Evolutionary conservation across 2,329 filamentous ascomycete species (phyloP), one percentile per base, ranked within the genome.

Genomic region (Fusarium cyanostomum): DNA sequence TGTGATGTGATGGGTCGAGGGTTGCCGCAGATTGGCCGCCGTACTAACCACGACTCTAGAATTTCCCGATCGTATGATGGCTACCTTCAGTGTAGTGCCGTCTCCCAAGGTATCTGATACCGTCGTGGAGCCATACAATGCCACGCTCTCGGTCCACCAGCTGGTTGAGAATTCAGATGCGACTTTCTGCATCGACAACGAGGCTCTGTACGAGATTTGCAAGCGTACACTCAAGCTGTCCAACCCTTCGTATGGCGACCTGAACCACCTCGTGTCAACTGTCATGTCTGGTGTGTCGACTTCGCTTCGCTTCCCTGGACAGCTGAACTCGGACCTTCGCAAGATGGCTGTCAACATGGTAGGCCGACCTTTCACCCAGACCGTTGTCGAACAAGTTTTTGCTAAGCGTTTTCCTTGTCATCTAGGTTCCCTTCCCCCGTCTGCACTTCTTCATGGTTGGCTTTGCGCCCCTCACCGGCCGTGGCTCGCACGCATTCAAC

Each of bases 371-470:
- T 13, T 21, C 8, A 38, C 15, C 10, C 35, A 15, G 35, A 16
- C 7, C 35, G 7, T 11, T 38, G 15, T 15, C 35, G 7, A 15
- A 38, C 35, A 16, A n/a, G n/a, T 38, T 38, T 11, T 38, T 9
- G 35, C 35, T 38, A 38, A 38, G 7, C 18, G 15, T 38, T 38
- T 21, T 6, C 21, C 21, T 6, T 21, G n/a, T 27, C 37, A 21
- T 41, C 18, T 41, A 41, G 37, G 24, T 99, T 82, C 94, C 94
- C 66, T 99, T 99, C 91, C 94, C 94, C 72, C 94, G 94, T 92
- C 92, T 99, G 67, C 94, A 99, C 84, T 99, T 99, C 90, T 99
- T 99, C 90, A 99, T 98, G 94, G 94, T 99, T 79, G 94, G 94
- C 80, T 99, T 98, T 80, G 94, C 94, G 81, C 94, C 94, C 78